Evolutionary conservation across 2,329 filamentous ascomycete species (phyloP), one percentile per base, ranked within the genome.

Genomic region (Epichloe aotearoae): DNA sequence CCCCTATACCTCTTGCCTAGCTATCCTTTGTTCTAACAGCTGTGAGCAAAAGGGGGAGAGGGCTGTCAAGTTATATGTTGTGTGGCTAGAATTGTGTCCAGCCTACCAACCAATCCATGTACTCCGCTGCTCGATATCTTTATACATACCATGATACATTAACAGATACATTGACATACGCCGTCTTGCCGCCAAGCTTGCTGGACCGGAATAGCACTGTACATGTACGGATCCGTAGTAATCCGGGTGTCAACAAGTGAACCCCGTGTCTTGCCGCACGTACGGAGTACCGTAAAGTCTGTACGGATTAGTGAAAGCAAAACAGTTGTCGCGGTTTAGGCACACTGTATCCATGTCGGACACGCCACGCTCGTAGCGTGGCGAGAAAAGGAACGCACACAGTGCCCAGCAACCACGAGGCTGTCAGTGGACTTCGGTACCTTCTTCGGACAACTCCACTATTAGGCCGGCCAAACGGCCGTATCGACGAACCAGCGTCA

Each of bases 401-500:
- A 46, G 48, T 53, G 34, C 34, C 34, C 53, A 55, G 34, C 36
- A 30, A 23, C 26, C 3, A 2, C 3, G 15, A 3, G 11, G 11
- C 23, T 8, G 23, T 47, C 51, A 15, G 47, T 43, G 17, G 42
- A 23, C n/a, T 34, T 23, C 17, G 49, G 54, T 50, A 55, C 53
- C 48, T 56, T 54, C 45, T 51, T 50, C 52, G 39, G 52, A 39
- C 53, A 60, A 62, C 72, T 70, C 74, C 74, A 78, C 75, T 74
- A 75, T 77, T 76, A 70, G 66, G 73, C 75, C 75, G 75, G 73
- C 67, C 65, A 77, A 73, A 75, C 64, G 72, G 74, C 75, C 75
- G 74, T 67, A 63, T 65, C 60, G 65, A 64, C 65, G 64, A 66
- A 66, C 65, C 67, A 67, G 60, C 57, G 56, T 52, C 44, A 30